phyloP scores from a whole-genome alignment of 2,329 filamentous ascomycete genomes.

The Fusarium coffeatum region DNA sequence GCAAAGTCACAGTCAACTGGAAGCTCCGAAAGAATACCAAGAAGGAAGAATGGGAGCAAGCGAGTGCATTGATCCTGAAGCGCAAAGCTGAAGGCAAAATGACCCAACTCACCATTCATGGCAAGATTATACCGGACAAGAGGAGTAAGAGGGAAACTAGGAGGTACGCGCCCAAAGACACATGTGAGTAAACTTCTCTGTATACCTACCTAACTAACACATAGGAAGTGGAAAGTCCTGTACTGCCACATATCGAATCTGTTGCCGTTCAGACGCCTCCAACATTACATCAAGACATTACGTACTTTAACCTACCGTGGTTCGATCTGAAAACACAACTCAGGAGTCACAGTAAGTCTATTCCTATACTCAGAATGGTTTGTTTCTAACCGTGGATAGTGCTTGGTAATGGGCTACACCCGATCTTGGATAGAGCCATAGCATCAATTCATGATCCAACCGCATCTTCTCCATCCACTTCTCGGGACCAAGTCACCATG shows the following conservation, averaged over 20 bases:
- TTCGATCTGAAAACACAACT: background rate
- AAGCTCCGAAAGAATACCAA: background rate
- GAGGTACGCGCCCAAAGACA: background rate
- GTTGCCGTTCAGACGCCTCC: background rate
- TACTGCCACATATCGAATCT: background rate
- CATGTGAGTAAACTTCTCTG: background rate
- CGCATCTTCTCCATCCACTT: background rate
- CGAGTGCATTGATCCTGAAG: background rate
- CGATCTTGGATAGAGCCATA: background rate
- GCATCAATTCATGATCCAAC: background rate
- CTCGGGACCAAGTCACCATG: accelerated
- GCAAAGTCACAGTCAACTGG: background rate
- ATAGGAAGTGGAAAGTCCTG: background rate
- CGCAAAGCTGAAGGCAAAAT: background rate
- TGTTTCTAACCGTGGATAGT: background rate
- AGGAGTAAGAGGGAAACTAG: background rate
- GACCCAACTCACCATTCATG: background rate
- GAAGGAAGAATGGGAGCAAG: background rate
- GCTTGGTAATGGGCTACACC: background rate
- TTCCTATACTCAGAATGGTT: background rate
- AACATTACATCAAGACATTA: background rate
- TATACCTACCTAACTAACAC: background rate
- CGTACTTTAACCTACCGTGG: background rate
- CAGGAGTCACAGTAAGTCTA: background rate
- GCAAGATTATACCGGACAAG: background rate